Percentiles rank a stretch among this genome's conserved stretches.
Evolutionary conservation across 192 early-diverging fungal species (phyloP).

Genomic region (Obelidium mucronatum): DNA sequence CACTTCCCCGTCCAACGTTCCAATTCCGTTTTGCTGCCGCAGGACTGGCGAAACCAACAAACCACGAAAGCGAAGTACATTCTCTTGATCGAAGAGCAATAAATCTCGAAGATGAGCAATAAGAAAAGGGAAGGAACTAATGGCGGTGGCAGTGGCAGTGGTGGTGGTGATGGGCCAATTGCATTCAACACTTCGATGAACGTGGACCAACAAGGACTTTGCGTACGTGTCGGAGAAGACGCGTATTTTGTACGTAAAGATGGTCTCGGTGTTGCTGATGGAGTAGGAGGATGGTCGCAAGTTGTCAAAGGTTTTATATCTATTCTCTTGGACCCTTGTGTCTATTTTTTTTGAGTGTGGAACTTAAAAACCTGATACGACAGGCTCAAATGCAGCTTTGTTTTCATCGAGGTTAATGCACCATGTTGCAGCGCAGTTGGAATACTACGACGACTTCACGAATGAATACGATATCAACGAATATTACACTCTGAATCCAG

Average conservation of each 20-base stretch:
- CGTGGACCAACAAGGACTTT: conserved; percentile 29
- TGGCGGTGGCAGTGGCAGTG: too few relatives aligned
- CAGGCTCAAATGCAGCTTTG: conserved; percentile 88
- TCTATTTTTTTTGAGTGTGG: too few relatives aligned
- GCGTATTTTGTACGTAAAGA: conserved; percentile 89
- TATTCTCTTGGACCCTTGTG: neutral
- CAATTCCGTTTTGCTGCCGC: conserved; percentile 68
- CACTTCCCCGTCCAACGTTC: conserved; percentile 49
- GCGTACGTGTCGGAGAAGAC: conserved; percentile 86
- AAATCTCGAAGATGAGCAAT: neutral
- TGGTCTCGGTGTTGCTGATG: conserved; percentile 92
- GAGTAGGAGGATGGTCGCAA: conserved; percentile 94
- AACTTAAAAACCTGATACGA: neutral
- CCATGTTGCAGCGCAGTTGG: conserved; percentile 81
- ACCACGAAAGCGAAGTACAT: neutral
- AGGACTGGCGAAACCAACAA: conserved; percentile 60
- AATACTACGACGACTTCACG: conserved; percentile 84
- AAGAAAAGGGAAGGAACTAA: neutral
- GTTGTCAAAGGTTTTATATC: conserved; percentile 38
- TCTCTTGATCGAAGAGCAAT: conserved; percentile 39
- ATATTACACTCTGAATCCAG: conserved; percentile 81
- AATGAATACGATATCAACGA: conserved; percentile 72
- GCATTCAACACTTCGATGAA: neutral
- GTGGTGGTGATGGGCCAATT: too few relatives aligned
- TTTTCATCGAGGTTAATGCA: conserved; percentile 96